Percentiles rank a stretch among this genome's conserved stretches.
phyloP scores from a whole-genome alignment of 2,329 filamentous ascomycete genomes.

The Pseudogymnoascus sp. region DNA sequence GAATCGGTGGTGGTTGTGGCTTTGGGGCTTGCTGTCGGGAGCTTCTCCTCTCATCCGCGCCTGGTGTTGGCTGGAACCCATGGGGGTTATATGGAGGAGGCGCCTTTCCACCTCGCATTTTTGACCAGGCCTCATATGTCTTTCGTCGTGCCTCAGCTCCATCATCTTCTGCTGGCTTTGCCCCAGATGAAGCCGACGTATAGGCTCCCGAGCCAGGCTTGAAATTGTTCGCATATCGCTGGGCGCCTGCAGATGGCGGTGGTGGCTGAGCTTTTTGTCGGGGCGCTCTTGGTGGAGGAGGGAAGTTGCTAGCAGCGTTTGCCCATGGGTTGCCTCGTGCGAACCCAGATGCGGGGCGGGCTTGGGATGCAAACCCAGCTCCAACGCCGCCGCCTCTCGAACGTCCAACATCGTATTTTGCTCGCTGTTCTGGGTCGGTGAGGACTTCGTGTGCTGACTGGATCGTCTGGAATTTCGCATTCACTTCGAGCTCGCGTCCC shows the following conservation, averaged over 20 bases:
- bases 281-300: constrained; percentile 24
- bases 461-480: constrained; percentile 61
- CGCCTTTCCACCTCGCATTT: constrained; percentile 18
- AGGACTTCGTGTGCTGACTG: constrained; percentile 63
- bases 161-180: constrained; percentile 20
- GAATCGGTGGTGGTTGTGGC: constrained; percentile 12
- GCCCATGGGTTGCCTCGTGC: constrained; percentile 28
- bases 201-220: neutral
- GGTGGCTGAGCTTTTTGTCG: constrained; percentile 12
- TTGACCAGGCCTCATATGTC: constrained; percentile 27
- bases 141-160: constrained; percentile 23
- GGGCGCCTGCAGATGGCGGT: constrained; percentile 23
- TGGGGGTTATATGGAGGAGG: constrained; percentile 17
- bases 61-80: constrained; percentile 18
- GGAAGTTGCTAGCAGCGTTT: constrained; percentile 23
- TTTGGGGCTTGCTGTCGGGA: constrained; percentile 14
- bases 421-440: constrained; percentile 29
- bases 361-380: constrained; percentile 10
- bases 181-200: constrained; percentile 17
- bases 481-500: constrained; percentile 56
- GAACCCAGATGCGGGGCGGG: constrained; percentile 15
- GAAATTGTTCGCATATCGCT: constrained; percentile 21
- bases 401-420: constrained; percentile 27
- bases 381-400: constrained; percentile 14
- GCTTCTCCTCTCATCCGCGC: constrained; percentile 19